Evolutionary conservation across 345 rosid species (phyloP), one percentile per base, ranked within the genome.

Genomic region (Citrus glauca): DNA sequence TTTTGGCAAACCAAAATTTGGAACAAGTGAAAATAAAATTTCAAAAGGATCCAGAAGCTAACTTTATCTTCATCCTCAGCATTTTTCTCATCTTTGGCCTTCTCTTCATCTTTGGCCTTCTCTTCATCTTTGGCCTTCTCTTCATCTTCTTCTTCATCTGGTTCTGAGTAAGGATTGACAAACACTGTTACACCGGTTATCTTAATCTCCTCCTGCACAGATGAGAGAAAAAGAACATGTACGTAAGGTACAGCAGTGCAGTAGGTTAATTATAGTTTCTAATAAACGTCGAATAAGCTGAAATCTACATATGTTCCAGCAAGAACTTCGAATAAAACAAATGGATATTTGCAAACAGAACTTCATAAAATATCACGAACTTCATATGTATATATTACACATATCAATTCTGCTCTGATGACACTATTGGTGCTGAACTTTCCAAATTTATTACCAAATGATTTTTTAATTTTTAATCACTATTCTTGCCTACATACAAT

Each of bases 81-180:
- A 7, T 84, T 82, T 73, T 87, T 81, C 82, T 88, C 94, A 37
- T 83, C 76, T 82, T 86, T 87, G 69, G 87, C 86, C 83, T 87
- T 90, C 86, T 91, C 93, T 81, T 87, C 79, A 76, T 86, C 97
- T 70, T 91, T n/a, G n/a, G n/a, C n/a, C n/a, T n/a, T n/a, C n/a
- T n/a, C n/a, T n/a, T 88, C 94, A 37, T 83, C 76, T 82, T 86
- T 87, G 69, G 87, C 86, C 83, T 87, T 90, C 86, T 91, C 93
- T 81, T 87, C 79, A 76, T 86, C 97, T 70, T 91, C 97, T 79
- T 92, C 97, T 79, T 92, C 94, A 37, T 96, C 94, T 7, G 82
- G 91, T 63, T 94, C 98, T 0, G 83, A 59, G 88, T 96, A 94
- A 4, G 98, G 99, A 86, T 94, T 92, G 74, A 96, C 92, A 80